phyloP scores from a whole-genome alignment of 2,329 filamentous ascomycete genomes.

The Apiospora koreana region DNA sequence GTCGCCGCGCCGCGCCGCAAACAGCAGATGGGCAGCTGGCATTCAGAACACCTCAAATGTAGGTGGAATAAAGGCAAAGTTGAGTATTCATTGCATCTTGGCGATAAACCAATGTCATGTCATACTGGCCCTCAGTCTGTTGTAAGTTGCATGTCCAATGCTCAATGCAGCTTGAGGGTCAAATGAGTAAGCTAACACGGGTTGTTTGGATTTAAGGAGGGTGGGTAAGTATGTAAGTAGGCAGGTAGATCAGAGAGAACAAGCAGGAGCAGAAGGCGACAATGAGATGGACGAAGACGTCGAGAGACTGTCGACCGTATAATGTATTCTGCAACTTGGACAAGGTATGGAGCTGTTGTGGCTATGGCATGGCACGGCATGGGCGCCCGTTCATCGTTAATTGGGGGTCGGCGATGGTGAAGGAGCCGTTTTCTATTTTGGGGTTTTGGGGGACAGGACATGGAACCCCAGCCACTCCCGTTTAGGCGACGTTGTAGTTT shows the following conservation, averaged over 20 bases:
- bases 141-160: not conserved
- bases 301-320: not conserved
- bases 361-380: slow-evolving; percentile 2
- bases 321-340: not conserved
- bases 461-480: slow-evolving; percentile 5
- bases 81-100: not conserved
- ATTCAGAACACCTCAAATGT: not conserved
- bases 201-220: not conserved
- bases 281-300: not conserved
- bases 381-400: not conserved
- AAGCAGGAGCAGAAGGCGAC: not conserved
- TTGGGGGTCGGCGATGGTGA: slow-evolving; percentile 4
- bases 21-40: not conserved
- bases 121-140: not conserved
- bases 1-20: not conserved
- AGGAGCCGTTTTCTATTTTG: slow-evolving; percentile 9
- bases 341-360: slow-evolving; percentile 3
- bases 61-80: not conserved
- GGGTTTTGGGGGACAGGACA: not conserved
- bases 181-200: not conserved
- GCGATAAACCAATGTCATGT: not conserved
- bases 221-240: not conserved
- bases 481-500: slow-evolving; percentile 8
- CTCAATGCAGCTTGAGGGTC: not conserved
- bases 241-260: not conserved